A percentile compares a stretch with the other conserved stretches of the same genome.
These are phyloP conservation scores for Fraxinus cuspidata DNA, from an alignment of 257 asterid genomes.

Conservation along the genomic window DNA sequence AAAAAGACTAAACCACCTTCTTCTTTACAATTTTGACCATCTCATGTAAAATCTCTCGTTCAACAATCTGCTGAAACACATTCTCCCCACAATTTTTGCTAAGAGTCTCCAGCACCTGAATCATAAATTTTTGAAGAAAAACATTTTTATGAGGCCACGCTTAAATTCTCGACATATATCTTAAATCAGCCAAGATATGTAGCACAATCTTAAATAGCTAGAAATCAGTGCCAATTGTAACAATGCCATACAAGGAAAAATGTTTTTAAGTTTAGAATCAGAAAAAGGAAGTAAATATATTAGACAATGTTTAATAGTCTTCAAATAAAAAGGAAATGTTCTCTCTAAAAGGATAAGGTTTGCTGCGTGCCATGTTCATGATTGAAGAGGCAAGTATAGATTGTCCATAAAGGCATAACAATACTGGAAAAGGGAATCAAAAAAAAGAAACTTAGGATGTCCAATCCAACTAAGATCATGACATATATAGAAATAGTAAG, in stretches of 20 bases:
- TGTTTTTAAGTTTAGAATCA: neutral
- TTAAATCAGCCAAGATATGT: neutral
- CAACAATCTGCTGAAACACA: slow-evolving; percentile 83
- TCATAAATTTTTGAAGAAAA: slow-evolving; percentile 24
- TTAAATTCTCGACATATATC: neutral
- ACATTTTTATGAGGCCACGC: neutral
- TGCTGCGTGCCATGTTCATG: neutral
- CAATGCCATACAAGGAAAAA: neutral
- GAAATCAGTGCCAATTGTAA: neutral
- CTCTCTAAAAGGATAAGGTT: neutral
- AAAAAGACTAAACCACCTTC: slow-evolving; percentile 51
- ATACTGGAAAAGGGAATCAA: neutral
- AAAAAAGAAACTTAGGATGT: neutral
- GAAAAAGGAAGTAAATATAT: neutral
- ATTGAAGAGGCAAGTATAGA: neutral
- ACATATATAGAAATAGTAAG: neutral
- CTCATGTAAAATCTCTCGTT: slow-evolving; percentile 86
- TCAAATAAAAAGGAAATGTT: neutral
- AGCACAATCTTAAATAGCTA: neutral
- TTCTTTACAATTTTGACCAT: slow-evolving; percentile 96
- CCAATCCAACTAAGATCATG: neutral
- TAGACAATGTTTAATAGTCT: neutral
- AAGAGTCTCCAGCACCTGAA: slow-evolving; percentile 92
- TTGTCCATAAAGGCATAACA: neutral
- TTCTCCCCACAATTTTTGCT: slow-evolving; percentile 97